phyloP scores from a whole-genome alignment of 2,329 filamentous ascomycete genomes.

The Verticillium nonalfalfae region DNA sequence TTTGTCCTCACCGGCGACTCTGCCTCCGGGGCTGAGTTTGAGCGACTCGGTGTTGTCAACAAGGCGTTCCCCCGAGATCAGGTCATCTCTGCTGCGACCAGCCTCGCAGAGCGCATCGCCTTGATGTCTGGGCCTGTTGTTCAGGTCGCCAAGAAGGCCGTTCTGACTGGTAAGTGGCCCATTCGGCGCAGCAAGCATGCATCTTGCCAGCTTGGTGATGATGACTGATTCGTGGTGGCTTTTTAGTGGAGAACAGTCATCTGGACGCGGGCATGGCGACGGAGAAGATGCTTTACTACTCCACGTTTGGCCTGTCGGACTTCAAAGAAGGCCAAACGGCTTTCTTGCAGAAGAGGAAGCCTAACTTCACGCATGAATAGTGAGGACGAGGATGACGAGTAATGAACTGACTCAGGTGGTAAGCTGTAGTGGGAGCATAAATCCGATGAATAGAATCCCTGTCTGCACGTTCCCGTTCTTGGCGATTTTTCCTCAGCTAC shows the following conservation, averaged over 20 bases:
- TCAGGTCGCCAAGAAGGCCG: conserved; percentile 34
- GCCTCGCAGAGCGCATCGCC: conserved; percentile 30
- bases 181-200: background rate
- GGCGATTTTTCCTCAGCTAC: no score
- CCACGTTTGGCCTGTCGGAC: conserved; percentile 28
- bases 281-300: conserved; percentile 28
- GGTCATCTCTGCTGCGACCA: conserved; percentile 29
- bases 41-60: conserved; percentile 31
- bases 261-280: conserved; percentile 29
- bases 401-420: background rate
- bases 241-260: conserved; percentile 32
- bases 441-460: no score
- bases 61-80: conserved; percentile 23
- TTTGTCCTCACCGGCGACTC: conserved; percentile 34
- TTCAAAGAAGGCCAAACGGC: conserved; percentile 32
- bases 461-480: no score
- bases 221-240: conserved; percentile 7
- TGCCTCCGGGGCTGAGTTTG: conserved; percentile 26
- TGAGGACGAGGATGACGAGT: background rate
- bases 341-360: conserved; percentile 30
- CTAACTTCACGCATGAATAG: conserved; percentile 15
- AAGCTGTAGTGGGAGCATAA: no score
- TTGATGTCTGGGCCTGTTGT: conserved; percentile 30
- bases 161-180: conserved; percentile 27
- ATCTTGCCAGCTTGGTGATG: conserved; percentile 2